phyloP scores from a whole-genome alignment of 345 rosid species.

The Sonneratia alba region DNA sequence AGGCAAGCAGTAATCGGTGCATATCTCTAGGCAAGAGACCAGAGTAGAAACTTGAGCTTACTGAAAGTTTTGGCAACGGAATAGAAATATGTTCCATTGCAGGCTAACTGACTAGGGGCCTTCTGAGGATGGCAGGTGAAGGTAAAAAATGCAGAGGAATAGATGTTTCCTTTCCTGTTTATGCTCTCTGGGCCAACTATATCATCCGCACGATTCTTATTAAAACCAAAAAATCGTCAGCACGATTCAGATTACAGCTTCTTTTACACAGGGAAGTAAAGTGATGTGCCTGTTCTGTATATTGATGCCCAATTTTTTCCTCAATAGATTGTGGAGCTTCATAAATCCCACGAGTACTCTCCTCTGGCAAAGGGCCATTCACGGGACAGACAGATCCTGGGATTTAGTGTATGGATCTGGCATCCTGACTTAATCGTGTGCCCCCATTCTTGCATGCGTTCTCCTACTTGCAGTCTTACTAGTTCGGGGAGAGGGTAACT shows the following conservation, averaged over 20 bases:
- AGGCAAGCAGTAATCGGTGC: slow-evolving; percentile 48
- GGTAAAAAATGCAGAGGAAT: background rate
- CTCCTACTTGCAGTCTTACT: no score
- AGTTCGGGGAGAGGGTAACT: no score
- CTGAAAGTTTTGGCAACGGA: background rate
- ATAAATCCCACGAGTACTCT: background rate
- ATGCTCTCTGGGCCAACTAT: background rate
- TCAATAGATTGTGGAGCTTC: background rate
- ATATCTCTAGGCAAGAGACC: slow-evolving; percentile 17
- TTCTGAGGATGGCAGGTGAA: background rate
- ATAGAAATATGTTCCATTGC: background rate
- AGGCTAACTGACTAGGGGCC: background rate
- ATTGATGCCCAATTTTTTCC: background rate
- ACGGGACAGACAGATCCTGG: background rate
- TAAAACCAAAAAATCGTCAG: background rate
- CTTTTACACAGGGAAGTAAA: background rate
- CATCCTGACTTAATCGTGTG: background rate
- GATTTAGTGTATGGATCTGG: background rate
- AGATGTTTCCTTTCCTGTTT: background rate
- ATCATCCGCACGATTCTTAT: background rate
- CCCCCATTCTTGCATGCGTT: no score
- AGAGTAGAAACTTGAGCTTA: slow-evolving; percentile 1
- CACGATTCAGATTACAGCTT: background rate
- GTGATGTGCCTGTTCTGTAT: background rate
- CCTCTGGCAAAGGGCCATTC: background rate